Evolutionary conservation across 2,329 filamentous ascomycete genomes (phyloP), one percentile per base, ranked within the genome.

Genomic region (Fusarium chuoi): DNA sequence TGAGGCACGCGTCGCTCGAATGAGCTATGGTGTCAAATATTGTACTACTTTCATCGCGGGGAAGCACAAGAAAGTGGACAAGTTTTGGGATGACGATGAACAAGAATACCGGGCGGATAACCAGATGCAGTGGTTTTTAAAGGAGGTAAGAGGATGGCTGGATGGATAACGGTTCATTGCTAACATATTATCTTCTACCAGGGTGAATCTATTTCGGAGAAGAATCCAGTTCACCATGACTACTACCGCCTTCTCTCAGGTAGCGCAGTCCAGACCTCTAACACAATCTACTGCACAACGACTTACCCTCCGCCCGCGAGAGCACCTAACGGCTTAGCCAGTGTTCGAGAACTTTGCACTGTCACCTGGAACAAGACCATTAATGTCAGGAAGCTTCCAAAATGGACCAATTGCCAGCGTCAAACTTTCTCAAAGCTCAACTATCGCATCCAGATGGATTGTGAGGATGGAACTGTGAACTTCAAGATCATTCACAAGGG

Each of bases 381-480:
- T 0, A 3, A 41, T 0, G 13, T 65, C 1, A 35, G 66, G 0
- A 39, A 45, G 0, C 68, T 81, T 4, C 74, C 73, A 0, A 52
- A 35, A 0, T 71, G 48, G 38, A 74, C 36, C 7, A 81, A 77
- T 9, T 5, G 35, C 0, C 3, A 38, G 0, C 69, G 71, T 0
- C 45, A 66, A 2, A 18, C 59, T 0, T 76, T 75, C 9, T 26
- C 28, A 1, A 0, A 15, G 9, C 58, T 81, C 0, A 0, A 5
- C 0, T 77, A 17, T 22, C 41, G 42, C 0, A 9, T 80, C 6
- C 41, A 76, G 14, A 78, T 81, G 70, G 56, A 70, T 1, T 73
- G 74, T 12, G 68, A 77, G 3, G 77, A 75, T 3, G 69, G 62
- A 9, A 74, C 62, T 2, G 35, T 78, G 10, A 75, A 78, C 12